Conservation (phyloP, 2,329 filamentous ascomycete species). For the Cryphonectria radicalis region DNA sequence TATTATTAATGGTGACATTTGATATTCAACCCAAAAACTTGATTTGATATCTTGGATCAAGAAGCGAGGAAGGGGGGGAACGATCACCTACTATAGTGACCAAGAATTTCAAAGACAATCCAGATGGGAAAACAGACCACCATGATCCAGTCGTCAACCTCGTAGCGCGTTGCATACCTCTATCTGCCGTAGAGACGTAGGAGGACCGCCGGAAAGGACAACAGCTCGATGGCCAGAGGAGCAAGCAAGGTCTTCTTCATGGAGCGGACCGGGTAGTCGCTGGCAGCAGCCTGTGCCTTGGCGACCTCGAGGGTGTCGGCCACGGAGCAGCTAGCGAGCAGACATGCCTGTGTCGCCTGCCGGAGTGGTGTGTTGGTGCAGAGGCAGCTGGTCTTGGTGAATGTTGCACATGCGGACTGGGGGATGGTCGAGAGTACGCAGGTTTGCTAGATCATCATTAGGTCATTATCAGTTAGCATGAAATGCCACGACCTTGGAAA, state of each 20-base stretch:
- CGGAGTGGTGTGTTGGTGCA: slow-evolving; percentile 35
- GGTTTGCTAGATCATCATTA: slow-evolving; percentile 27
- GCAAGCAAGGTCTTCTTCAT: slow-evolving; percentile 40
- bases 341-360: slow-evolving; percentile 32
- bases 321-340: slow-evolving; percentile 34
- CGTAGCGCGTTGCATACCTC: slow-evolving; percentile 38
- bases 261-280: slow-evolving; percentile 38
- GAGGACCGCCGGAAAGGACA: slow-evolving; percentile 41
- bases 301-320: slow-evolving; percentile 39
- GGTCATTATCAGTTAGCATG: not conserved
- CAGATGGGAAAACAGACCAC: slow-evolving; percentile 35
- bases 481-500: no score
- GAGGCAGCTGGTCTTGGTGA: slow-evolving; percentile 37
- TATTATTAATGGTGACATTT: slow-evolving; percentile 22
- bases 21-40: not conserved
- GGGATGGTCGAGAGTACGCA: slow-evolving; percentile 34
- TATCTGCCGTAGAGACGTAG: slow-evolving; percentile 45
- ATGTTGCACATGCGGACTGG: slow-evolving; percentile 33
- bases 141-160: slow-evolving; percentile 47
- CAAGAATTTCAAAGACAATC: slow-evolving; percentile 38
- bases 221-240: slow-evolving; percentile 42
- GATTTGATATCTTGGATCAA: not conserved
- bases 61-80: no score
- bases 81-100: slow-evolving; percentile 38
- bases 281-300: slow-evolving; percentile 40